Evolutionary conservation across 2,329 filamentous ascomycete genomes (phyloP).

Genomic region (Stylonectria norvegica): DNA sequence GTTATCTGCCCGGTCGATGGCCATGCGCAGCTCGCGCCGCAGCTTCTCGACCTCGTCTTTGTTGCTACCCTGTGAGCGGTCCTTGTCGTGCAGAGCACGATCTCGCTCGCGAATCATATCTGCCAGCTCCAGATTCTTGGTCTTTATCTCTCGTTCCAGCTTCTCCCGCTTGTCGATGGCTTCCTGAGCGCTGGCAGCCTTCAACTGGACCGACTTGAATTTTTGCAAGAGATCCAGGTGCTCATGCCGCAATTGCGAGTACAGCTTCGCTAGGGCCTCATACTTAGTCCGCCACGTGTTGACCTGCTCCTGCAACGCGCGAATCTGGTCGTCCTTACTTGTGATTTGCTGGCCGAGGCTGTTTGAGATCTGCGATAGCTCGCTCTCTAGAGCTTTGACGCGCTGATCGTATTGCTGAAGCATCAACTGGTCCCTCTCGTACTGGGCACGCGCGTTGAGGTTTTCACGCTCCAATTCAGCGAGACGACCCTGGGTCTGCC

Average conservation of each 20-base stretch:
- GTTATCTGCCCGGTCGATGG: constrained; percentile 87
- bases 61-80: constrained; percentile 78
- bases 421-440: constrained; percentile 96
- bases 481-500: constrained; percentile 92
- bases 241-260: constrained; percentile 92
- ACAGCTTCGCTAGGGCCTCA: constrained; percentile 91
- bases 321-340: constrained; percentile 93
- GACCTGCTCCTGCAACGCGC: constrained; percentile 89
- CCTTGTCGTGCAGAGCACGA: constrained; percentile 87
- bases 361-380: constrained; percentile 75
- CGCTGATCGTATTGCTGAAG: constrained; percentile 93
- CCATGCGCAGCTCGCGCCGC: constrained; percentile 88
- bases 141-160: constrained; percentile 95
- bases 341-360: constrained; percentile 81
- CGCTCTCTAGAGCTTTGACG: constrained; percentile 87
- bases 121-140: constrained; percentile 96
- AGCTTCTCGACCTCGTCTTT: constrained; percentile 94
- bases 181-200: constrained; percentile 94
- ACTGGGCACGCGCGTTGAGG: constrained; percentile 87
- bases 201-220: constrained; percentile 93
- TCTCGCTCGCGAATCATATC: constrained; percentile 98
- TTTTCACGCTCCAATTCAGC: constrained; percentile 96
- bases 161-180: constrained; percentile 93
- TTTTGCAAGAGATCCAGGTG: constrained; percentile 93
- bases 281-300: constrained; percentile 98